A percentile compares a stretch with the other conserved stretches of the same genome.
These are phyloP conservation scores for Hordeum marinum DNA, from an alignment of 176 grass and related monocot species.

Conservation along the genomic window DNA sequence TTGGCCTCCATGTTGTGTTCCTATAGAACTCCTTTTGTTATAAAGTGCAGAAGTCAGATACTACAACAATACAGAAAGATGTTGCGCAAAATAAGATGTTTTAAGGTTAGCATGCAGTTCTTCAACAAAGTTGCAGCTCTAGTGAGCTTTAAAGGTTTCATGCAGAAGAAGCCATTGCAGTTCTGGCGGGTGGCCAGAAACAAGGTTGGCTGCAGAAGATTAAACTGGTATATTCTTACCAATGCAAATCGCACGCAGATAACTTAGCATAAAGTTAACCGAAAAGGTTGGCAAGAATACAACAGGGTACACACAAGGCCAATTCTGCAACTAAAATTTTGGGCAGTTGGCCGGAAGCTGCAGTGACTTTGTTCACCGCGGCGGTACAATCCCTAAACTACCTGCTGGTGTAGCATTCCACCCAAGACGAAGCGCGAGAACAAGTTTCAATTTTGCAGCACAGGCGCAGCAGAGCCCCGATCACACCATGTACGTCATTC, in stretches of 20 bases:
- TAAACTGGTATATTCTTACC: background rate
- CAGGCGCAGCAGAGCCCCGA: background rate
- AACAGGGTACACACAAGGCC: slow-evolving; percentile 10
- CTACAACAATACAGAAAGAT: background rate
- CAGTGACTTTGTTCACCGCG: slow-evolving; percentile 10
- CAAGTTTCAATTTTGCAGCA: background rate
- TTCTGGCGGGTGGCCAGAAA: background rate
- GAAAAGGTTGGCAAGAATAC: background rate
- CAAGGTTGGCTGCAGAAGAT: background rate
- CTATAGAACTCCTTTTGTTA: background rate
- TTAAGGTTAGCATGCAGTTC: background rate
- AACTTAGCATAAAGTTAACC: background rate
- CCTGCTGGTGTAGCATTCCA: slow-evolving; percentile 11
- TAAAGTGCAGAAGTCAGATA: background rate
- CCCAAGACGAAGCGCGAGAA: background rate
- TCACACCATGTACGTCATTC: slow-evolving; percentile 98
- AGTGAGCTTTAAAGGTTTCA: background rate
- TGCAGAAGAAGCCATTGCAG: background rate
- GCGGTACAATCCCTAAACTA: slow-evolving; percentile 35
- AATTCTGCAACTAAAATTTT: slow-evolving; percentile 34
- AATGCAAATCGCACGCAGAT: slow-evolving; percentile 9
- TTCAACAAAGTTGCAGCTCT: background rate
- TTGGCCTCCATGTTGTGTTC: background rate
- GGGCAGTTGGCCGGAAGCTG: slow-evolving; percentile 33
- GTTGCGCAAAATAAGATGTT: background rate